Base-by-base conservation (phyloP, 2,329 filamentous ascomycete genomes). In the Rachicladosporium sp. region DNA sequence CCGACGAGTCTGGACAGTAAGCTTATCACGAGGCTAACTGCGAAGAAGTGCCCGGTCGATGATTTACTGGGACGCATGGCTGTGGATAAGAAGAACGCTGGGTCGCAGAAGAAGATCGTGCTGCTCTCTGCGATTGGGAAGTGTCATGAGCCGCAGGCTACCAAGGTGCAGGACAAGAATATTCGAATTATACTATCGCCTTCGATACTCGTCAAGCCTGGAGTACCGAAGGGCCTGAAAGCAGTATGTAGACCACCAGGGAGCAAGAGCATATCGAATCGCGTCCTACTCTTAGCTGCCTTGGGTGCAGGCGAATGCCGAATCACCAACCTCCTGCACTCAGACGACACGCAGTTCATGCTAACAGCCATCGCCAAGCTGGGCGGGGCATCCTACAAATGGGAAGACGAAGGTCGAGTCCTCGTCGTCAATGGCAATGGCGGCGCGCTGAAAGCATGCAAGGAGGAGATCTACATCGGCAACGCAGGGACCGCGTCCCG, bases 11-110 rank as follows among this genome's bases (percentile, higher is more conserved):
- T 95, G 6, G 73, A 81, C 29, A 88, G 98, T 63, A 83, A 87
- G 58, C 77, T 79, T 23, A 80, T 98, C 33, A 73, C 81, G 33
- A 84, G 80, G 53, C 88, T 86, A 3, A 88, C 86, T 2, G 84
- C 82, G 38, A 95, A 93, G 63, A 71, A 76, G 47, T 98, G 91
- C 58, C 80, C 83, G 0, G 84, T 95, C 2, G 84, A 95, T 50
- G 74, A 82, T 29, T 64, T 98, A 37, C 71, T 98, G 41, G 73
- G 81, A 49, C 93, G 93, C 59, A 98, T 98, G 91, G 87, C 82
- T 1, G 82, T 98, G 6, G 91, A 98, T 65, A 98, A 98, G 73
- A 98, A 98, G 70, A 98, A 98, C 49, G 83, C 93, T 34, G 91
- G 91, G 2, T 76, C 76, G 43, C 87, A 89, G 62, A 98, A 98